phyloP scores from a whole-genome alignment of 1,139 yeast genomes.

The Protomyces lactucae-debilis region DNA sequence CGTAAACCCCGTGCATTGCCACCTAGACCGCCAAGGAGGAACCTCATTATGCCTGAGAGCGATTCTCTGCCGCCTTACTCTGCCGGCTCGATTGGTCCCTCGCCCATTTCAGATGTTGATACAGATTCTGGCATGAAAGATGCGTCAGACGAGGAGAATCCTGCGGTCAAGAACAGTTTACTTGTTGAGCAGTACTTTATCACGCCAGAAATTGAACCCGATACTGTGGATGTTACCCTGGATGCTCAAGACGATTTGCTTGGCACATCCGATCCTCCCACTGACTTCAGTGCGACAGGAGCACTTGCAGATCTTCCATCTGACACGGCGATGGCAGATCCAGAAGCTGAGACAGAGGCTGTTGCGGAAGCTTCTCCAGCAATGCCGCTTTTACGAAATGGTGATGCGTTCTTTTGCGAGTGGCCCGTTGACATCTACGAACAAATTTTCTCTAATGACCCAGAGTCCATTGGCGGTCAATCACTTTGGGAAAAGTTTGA shows the following conservation, averaged over 20 bases:
- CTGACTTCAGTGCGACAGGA: background rate
- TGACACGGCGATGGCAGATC: background rate
- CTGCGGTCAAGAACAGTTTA: background rate
- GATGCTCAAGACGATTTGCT: background rate
- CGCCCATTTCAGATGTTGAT: background rate
- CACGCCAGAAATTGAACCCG: background rate
- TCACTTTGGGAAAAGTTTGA: constrained; percentile 28
- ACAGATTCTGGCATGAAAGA: constrained; percentile 30
- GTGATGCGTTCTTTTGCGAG: constrained; percentile 61
- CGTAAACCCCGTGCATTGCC: background rate
- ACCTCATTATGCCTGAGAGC: background rate
- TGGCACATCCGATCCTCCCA: background rate
- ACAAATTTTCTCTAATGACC: constrained; percentile 47
- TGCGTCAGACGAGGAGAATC: constrained; percentile 28
- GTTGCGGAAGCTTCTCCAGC: background rate
- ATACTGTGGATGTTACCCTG: background rate
- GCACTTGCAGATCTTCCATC: background rate
- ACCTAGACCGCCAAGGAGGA: background rate
- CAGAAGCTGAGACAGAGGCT: background rate
- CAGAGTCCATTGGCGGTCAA: constrained; percentile 27
- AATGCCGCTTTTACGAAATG: background rate
- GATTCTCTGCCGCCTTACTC: background rate
- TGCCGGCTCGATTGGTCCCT: background rate
- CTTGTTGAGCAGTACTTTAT: background rate
- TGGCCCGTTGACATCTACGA: constrained; percentile 55